Evolutionary conservation across 2,329 filamentous ascomycete species (phyloP), one percentile per base, ranked within the genome.

Genomic region (Ophiocordyceps robertsii): DNA sequence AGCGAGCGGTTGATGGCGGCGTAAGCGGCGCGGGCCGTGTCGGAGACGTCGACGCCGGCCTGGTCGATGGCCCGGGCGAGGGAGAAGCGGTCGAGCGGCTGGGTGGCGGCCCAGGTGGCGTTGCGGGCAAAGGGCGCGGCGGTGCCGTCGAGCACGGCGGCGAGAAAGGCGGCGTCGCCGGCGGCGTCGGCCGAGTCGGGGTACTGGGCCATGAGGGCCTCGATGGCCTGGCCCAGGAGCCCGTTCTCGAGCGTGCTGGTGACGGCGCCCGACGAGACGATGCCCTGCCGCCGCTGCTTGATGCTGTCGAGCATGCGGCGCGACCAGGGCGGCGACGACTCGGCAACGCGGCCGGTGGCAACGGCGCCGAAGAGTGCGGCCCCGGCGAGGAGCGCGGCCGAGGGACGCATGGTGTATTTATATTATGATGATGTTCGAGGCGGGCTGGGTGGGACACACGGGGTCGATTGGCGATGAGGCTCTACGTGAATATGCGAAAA

Each of bases 81-180:
- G 7, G 51, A 50, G 43, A 54, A 55, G 37, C 52, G 52, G 9
- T 54, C 51, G 4, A 54, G 44, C 10, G 53, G 52, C 9, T 45
- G 43, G 4, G 32, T 39, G 5, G 49, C 49, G 17, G 36, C 44
- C n/a, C 41, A 40, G 10, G 39, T 41, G 11, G 47, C 41, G 43
- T 51, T 45, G 12, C 11, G 4, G 17, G 41, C 39, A 30, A 48
- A 41, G 4, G 42, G 38, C 17, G 37, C n/a, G 4, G 49, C 44
- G 11, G 42, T 49, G 6, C 30, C 24, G 10, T 49, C 46, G 21
- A 54, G 44, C 4, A 55, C 46, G 7, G 36, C 36, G 4, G 36
- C 37, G 21, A 53, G 41, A 42, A 49, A 52, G 1, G 36, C 7
- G 0, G 42, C 37, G 32, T 52, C 48, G 10, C 32, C 39, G 17